Evolutionary conservation across 352 stramenopile species (phyloP).

Genomic region (Peronospora belbahrii): DNA sequence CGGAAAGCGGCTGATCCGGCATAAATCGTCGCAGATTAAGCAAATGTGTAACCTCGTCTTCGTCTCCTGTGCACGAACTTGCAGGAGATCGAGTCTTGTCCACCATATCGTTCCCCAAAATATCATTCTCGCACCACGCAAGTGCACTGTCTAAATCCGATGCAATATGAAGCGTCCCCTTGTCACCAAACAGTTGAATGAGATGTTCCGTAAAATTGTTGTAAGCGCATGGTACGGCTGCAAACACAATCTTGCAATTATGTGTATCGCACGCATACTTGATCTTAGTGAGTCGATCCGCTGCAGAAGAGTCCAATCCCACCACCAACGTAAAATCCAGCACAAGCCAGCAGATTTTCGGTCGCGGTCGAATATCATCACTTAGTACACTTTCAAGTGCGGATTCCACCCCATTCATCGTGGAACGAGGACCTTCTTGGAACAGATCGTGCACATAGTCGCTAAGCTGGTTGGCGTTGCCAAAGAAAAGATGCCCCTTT

Average conservation of each 20-base stretch:
- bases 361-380: constrained; percentile 13
- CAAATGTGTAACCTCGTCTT: constrained; percentile 54
- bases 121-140: constrained; percentile 65
- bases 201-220: constrained; percentile 52
- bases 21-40: constrained; percentile 54
- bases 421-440: constrained; percentile 12
- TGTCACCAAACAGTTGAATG: constrained; percentile 43
- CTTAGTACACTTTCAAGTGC: constrained; percentile 16
- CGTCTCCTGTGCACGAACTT: constrained; percentile 17
- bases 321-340: constrained; percentile 91
- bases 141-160: constrained; percentile 57
- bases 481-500: constrained; percentile 83
- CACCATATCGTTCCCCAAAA: constrained; percentile 33
- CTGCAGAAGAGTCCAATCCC: constrained; percentile 84
- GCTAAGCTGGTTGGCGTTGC: constrained; percentile 86
- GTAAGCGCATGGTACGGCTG: constrained; percentile 53
- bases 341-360: constrained; percentile 56
- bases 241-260: constrained; percentile 60
- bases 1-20: constrained; percentile 51
- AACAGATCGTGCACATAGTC: constrained; percentile 83
- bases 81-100: constrained; percentile 13
- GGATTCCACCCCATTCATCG: constrained; percentile 4
- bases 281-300: constrained; percentile 70
- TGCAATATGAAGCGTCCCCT: constrained; percentile 44
- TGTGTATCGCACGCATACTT: constrained; percentile 69